A percentile compares a stretch with the other conserved stretches of the same genome.
These are phyloP conservation scores for Azolla pinnata DNA, from an alignment of 75 land plant species.

Conservation along the genomic window DNA sequence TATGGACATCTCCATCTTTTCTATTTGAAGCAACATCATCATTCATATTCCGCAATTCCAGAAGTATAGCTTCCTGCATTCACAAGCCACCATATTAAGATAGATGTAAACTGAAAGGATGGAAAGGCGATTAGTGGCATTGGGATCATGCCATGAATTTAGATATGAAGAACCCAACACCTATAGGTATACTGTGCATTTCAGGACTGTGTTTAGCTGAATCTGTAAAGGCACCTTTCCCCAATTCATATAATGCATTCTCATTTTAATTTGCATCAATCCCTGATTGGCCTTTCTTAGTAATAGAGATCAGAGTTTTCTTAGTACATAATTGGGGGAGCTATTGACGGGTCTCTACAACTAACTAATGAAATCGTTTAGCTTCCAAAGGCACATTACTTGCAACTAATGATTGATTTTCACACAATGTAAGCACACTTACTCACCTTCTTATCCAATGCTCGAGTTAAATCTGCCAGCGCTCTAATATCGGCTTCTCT, in stretches of 20 bases:
- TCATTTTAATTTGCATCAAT: no score
- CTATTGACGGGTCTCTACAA: no score
- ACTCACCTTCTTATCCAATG: conserved; percentile 71
- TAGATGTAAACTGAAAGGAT: not conserved
- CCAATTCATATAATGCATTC: not conserved
- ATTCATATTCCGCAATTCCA: conserved; percentile 63
- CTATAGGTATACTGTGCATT: no score
- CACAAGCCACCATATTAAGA: not conserved
- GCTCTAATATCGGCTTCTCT: conserved; percentile 82
- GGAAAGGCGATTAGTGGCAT: not conserved
- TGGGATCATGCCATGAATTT: not conserved
- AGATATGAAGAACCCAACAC: not conserved
- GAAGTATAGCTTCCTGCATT: conserved; percentile 57
- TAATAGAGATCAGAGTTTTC: no score
- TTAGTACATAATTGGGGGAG: no score
- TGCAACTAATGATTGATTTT: no score
- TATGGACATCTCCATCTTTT: conserved; percentile 43
- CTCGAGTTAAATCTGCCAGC: conserved; percentile 56
- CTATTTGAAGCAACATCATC: conserved; percentile 50
- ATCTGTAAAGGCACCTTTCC: not conserved
- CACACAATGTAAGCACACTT: not conserved
- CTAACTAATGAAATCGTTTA: no score
- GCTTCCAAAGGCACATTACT: no score
- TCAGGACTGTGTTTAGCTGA: not conserved
- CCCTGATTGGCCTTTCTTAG: no score